These are phyloP conservation scores for Crataegus laevigata DNA, from an alignment of 306 rosid species.

Conservation along the genomic window DNA sequence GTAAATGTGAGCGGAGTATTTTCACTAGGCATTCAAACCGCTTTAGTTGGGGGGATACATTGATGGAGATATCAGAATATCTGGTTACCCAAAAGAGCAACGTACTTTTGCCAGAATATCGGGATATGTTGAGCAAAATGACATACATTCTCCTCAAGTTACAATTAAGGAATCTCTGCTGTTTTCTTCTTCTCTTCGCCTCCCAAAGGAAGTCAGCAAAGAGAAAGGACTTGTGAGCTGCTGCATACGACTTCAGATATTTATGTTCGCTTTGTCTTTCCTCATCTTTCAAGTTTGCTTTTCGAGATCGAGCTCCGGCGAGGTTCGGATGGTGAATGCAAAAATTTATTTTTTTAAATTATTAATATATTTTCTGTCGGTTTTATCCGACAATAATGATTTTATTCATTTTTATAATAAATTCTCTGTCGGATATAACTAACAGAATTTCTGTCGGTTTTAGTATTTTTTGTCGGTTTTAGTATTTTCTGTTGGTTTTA, in stretches of 20 bases:
- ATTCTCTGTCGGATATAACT: too few relatives aligned
- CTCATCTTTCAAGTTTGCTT: too few relatives aligned
- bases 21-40: constrained; percentile 88
- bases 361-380: too few relatives aligned
- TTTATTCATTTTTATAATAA: too few relatives aligned
- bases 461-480: too few relatives aligned
- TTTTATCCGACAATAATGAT: too few relatives aligned
- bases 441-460: too few relatives aligned
- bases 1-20: constrained; percentile 72
- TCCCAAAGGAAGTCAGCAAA: constrained; percentile 62
- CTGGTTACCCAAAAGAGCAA: constrained; percentile 79
- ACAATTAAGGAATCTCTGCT: constrained; percentile 74
- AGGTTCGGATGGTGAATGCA: too few relatives aligned
- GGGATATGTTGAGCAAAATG: constrained; percentile 92
- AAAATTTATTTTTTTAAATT: too few relatives aligned
- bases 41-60: constrained; percentile 91
- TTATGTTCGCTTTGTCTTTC: neutral
- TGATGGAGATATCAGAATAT: constrained; percentile 71
- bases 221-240: constrained; percentile 53
- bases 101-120: constrained; percentile 74
- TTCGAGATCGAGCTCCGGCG: too few relatives aligned
- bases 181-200: constrained; percentile 86
- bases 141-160: constrained; percentile 89
- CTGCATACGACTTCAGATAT: neutral
- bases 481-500: too few relatives aligned